Evolutionary conservation across 2,329 filamentous ascomycete species (phyloP).

Genomic region (Trichoderma guizhouense): DNA sequence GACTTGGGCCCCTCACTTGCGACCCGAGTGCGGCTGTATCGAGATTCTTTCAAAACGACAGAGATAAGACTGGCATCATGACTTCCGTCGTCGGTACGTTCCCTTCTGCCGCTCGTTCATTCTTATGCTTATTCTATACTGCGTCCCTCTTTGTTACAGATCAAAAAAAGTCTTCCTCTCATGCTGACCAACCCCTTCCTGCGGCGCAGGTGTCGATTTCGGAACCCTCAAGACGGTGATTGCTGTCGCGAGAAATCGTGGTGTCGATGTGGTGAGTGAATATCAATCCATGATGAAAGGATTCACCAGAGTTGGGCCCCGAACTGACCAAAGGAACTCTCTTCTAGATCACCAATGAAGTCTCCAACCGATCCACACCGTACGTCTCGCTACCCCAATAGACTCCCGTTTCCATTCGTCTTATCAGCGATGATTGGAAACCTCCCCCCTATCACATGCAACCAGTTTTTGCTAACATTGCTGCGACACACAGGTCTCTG

Average conservation of each 20-base stretch:
- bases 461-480: slow-evolving; percentile 17
- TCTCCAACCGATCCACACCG: slow-evolving; percentile 97
- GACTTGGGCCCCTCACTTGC: slow-evolving; percentile 15
- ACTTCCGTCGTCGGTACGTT: slow-evolving; percentile 21
- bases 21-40: slow-evolving; percentile 1
- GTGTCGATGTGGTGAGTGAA: slow-evolving; percentile 92
- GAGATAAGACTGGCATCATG: slow-evolving; percentile 14
- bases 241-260: slow-evolving; percentile 95
- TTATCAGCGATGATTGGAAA: background rate
- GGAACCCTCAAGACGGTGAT: slow-evolving; percentile 96
- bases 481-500: slow-evolving; percentile 62
- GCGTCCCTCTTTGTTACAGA: slow-evolving; percentile 2
- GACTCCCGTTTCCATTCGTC: background rate
- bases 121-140: slow-evolving; percentile 17
- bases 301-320: background rate
- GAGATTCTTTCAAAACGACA: background rate
- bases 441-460: slow-evolving; percentile 11
- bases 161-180: background rate
- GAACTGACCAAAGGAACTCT: slow-evolving; percentile 18
- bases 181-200: slow-evolving; percentile 21
- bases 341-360: slow-evolving; percentile 93
- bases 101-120: background rate
- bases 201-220: slow-evolving; percentile 77
- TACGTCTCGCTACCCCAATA: slow-evolving; percentile 53
- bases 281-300: background rate